phyloP scores from a whole-genome alignment of 306 rosid species.

The Rosa lucieae region DNA sequence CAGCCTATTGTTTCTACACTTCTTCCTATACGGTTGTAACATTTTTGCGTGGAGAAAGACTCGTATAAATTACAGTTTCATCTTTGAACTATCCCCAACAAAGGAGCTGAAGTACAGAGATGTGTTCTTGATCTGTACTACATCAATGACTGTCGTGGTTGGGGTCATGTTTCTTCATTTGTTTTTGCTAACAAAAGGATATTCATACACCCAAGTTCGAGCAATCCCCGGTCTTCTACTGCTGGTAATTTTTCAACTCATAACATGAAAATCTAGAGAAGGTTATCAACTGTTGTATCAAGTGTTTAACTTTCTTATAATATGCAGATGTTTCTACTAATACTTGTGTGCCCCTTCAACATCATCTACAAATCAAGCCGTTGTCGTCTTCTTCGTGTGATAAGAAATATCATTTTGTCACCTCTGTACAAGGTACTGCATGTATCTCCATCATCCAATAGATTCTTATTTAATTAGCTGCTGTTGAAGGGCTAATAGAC shows the following conservation, averaged over 20 bases:
- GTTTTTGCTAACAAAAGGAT: conserved; percentile 69
- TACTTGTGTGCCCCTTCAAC: conserved; percentile 80
- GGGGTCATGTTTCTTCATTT: conserved; percentile 86
- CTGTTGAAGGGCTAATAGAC: neutral
- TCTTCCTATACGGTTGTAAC: conserved; percentile 94
- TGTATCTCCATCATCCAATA: neutral
- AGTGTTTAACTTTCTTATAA: conserved; percentile 18
- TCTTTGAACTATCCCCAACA: conserved; percentile 70
- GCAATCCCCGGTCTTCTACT: conserved; percentile 79
- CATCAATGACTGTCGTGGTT: conserved; percentile 70
- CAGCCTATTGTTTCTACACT: conserved; percentile 91
- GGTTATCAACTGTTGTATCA: neutral
- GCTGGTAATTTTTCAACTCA: conserved; percentile 51
- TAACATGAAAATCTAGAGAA: neutral
- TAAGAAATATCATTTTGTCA: conserved; percentile 82
- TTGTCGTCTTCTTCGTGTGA: conserved; percentile 64
- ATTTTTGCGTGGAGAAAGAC: conserved; percentile 84
- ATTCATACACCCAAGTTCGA: conserved; percentile 70
- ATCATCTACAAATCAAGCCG: conserved; percentile 81
- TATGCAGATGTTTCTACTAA: conserved; percentile 59
- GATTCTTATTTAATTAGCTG: neutral
- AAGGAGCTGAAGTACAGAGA: conserved; percentile 89
- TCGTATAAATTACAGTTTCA: conserved; percentile 87
- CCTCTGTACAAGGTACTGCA: conserved; percentile 87
- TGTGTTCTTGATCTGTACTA: conserved; percentile 75